phyloP scores from a whole-genome alignment of 306 rosid species.

The Cucurbita maxima region DNA sequence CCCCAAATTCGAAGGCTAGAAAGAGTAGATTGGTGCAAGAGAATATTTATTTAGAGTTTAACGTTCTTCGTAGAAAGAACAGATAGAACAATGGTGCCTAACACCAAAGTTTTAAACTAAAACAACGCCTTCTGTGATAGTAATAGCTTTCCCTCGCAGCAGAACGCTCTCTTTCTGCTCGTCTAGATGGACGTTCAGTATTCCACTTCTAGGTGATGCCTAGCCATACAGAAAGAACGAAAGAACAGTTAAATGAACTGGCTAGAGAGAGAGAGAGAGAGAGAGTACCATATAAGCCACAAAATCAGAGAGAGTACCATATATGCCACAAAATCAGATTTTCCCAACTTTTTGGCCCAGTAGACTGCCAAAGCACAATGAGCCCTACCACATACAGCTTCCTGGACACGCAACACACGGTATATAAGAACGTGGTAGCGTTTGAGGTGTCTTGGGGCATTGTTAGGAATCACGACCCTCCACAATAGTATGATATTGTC shows the following conservation, averaged over 20 bases:
- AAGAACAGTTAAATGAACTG: too few relatives aligned
- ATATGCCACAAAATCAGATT: conserved; percentile 47
- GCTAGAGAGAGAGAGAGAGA: too few relatives aligned
- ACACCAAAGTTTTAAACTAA: conserved; percentile 5
- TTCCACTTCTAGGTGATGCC: conserved; percentile 82
- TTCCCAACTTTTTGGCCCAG: conserved; percentile 60
- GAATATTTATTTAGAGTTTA: neutral
- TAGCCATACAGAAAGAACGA: neutral
- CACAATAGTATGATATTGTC: neutral
- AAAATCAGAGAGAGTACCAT: conserved; percentile 41
- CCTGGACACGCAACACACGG: conserved; percentile 19
- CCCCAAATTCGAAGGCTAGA: neutral
- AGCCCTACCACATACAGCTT: conserved; percentile 54
- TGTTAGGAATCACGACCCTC: neutral
- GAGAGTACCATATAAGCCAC: conserved; percentile 42
- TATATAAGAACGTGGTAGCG: too few relatives aligned
- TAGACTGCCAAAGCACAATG: conserved; percentile 54
- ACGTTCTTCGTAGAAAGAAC: too few relatives aligned
- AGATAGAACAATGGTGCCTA: neutral
- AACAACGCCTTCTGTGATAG: conserved; percentile 53
- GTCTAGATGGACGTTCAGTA: conserved; percentile 34
- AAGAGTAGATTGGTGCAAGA: neutral
- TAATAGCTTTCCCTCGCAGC: conserved; percentile 56
- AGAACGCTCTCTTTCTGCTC: conserved; percentile 49
- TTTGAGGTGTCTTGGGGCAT: too few relatives aligned